A percentile compares a stretch with the other conserved stretches of the same genome.
These are phyloP conservation scores for Neobulgaria alba DNA, from an alignment of 2,329 filamentous ascomycete species.

Conservation along the genomic window DNA sequence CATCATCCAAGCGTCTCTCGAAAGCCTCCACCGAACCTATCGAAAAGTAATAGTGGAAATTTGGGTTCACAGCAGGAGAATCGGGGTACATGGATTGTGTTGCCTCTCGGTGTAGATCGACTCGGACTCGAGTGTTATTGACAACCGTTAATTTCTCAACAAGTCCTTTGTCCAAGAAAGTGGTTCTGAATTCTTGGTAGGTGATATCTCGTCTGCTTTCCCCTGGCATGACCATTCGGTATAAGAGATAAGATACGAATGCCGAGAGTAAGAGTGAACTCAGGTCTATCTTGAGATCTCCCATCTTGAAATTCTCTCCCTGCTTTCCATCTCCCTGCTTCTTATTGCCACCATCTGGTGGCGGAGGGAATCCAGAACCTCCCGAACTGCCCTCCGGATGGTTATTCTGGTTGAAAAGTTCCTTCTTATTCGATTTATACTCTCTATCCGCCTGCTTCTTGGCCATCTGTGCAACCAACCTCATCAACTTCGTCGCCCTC, in stretches of 20 bases:
- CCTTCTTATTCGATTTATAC: slow-evolving; percentile 22
- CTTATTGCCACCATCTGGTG: slow-evolving; percentile 28
- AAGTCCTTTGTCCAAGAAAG: slow-evolving; percentile 90
- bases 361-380: slow-evolving; percentile 10
- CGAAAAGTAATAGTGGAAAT: slow-evolving; percentile 84
- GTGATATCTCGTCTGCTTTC: slow-evolving; percentile 75
- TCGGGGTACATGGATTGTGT: slow-evolving; percentile 67
- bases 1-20: slow-evolving; percentile 78
- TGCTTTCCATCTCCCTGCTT: slow-evolving; percentile 24
- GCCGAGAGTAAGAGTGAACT: slow-evolving; percentile 36
- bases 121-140: slow-evolving; percentile 67
- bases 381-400: slow-evolving; percentile 13
- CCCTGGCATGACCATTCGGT: slow-evolving; percentile 55
- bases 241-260: slow-evolving; percentile 54
- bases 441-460: slow-evolving; percentile 25
- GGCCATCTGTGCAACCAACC: slow-evolving; percentile 28
- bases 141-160: slow-evolving; percentile 87
- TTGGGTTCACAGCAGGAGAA: slow-evolving; percentile 56
- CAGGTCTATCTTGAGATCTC: slow-evolving; percentile 25
- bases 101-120: slow-evolving; percentile 70
- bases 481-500: slow-evolving; percentile 27
- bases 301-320: slow-evolving; percentile 17
- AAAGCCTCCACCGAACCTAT: slow-evolving; percentile 94
- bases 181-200: slow-evolving; percentile 91
- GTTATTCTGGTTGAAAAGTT: slow-evolving; percentile 18